These are phyloP conservation scores for Exophiala lecanii-corni DNA, from an alignment of 2,329 filamentous ascomycete species.

Conservation along the genomic window DNA sequence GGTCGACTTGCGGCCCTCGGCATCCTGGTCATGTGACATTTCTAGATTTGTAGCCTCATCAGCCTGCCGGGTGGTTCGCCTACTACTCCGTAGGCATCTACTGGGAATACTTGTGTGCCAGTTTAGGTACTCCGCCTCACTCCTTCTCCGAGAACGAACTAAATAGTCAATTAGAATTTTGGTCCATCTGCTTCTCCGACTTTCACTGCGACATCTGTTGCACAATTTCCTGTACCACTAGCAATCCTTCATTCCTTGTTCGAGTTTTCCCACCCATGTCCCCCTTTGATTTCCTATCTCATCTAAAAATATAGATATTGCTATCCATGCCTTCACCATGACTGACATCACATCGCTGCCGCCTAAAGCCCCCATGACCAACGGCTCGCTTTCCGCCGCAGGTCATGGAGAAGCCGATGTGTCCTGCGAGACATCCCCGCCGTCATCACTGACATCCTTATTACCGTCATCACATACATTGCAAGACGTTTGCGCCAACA, in stretches of 20 bases:
- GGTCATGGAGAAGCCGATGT: slow-evolving; percentile 27
- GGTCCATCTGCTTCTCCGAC: neutral
- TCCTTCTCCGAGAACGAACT: no score
- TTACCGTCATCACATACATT: slow-evolving; percentile 29
- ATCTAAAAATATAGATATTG: no score
- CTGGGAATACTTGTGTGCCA: no score
- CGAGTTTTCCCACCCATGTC: slow-evolving; percentile 5
- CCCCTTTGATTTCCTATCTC: neutral
- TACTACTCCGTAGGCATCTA: no score
- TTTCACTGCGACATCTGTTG: neutral
- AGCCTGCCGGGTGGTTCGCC: no score
- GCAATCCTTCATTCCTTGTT: no score
- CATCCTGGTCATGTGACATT: no score
- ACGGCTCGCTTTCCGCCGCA: slow-evolving; percentile 10
- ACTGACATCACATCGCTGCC: slow-evolving; percentile 24
- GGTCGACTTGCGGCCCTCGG: no score
- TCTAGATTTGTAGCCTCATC: no score
- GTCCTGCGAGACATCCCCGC: slow-evolving; percentile 7
- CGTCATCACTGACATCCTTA: slow-evolving; percentile 2
- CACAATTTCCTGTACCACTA: no score
- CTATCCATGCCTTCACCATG: slow-evolving; percentile 16
- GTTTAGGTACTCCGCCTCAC: no score
- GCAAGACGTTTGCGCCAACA: slow-evolving; percentile 59
- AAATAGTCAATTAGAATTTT: no score
- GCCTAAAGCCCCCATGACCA: slow-evolving; percentile 27